Evolutionary conservation across 1,284 basidiomycete species (phyloP).

Genomic region (Cryptococcus jaspeensis): DNA sequence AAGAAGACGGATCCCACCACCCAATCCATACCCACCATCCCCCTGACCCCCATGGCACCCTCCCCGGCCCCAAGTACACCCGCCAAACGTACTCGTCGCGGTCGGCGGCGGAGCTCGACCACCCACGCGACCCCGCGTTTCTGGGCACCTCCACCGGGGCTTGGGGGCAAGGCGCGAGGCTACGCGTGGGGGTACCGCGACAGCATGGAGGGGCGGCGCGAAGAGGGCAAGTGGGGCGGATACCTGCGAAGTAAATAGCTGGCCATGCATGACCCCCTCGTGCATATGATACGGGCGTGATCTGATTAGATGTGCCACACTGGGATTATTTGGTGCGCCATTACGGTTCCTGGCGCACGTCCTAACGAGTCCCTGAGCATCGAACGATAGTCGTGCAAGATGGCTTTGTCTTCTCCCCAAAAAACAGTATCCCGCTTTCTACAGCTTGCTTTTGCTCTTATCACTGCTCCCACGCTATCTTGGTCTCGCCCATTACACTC

Average conservation of each 20-base stretch:
- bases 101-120: neutral
- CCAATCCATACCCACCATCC: neutral
- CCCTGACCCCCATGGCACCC: neutral
- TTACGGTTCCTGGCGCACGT: too few species aligned
- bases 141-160: slow-evolving; percentile 18
- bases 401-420: slow-evolving; percentile 3
- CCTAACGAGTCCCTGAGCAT: too few species aligned
- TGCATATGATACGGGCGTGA: neutral
- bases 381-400: too few species aligned
- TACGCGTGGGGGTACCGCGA: slow-evolving; percentile 26
- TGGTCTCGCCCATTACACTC: neutral
- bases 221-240: slow-evolving; percentile 9
- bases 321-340: neutral
- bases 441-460: neutral
- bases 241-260: slow-evolving; percentile 13
- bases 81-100: neutral
- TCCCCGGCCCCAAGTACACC: neutral
- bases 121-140: slow-evolving; percentile 8
- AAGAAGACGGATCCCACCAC: neutral
- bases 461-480: neutral
- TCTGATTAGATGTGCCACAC: neutral
- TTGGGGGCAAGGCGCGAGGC: slow-evolving; percentile 21
- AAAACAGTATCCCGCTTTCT: neutral
- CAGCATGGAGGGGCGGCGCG: slow-evolving; percentile 20
- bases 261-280: neutral